Evolutionary conservation across 495 filamentous ascomycete species (phyloP), one percentile per base, ranked within the genome.

Genomic region (Pyronema omphalodes): DNA sequence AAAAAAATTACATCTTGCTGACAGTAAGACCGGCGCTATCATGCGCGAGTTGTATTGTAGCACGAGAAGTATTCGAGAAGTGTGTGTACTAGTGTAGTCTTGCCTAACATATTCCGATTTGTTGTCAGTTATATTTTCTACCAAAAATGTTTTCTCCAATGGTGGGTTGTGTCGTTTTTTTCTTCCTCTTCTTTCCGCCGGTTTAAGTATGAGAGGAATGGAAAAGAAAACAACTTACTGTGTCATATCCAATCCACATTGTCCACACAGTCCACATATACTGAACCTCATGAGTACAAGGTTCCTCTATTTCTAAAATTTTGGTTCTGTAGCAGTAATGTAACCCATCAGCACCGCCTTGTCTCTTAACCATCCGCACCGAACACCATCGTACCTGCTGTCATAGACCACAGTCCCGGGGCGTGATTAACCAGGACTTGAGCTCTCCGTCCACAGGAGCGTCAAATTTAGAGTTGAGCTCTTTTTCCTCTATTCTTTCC

Each of bases 201-300:
- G 23, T 29, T 5, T 29, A 29, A 29, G 23, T 29, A 29, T 2
- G 23, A 48, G 14, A 54, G 29, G 17, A 9, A 23, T 37, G 6
- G 9, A 44, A 39, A 36, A 43, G 40, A 33, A 29, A 29, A 29
- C 23, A 29, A 55, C 76, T 56, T 71, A 82, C 80, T 74, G 76
- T 51, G 85, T 95, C 93, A 99, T 96, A 66, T 99, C 89, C 71
- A 93, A 88, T 50, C 91, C 93, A 69, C 91, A 99, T 57, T 84
- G 76, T 36, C 77, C 84, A 69, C 91, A 99, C 43, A 99, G 74
- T 11, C 87, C 88, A n/a, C 44, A 78, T 82, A 59, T 83, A 96
- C 64, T 99, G 91, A 34, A 93, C 73, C 59, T 84, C 82, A 68
- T 99, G 91, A 35, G 82, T 73, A 69, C 91, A 99, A 51, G 82